Base-by-base conservation (phyloP, 2,329 filamentous ascomycete genomes). In the Eutypella sp. region DNA sequence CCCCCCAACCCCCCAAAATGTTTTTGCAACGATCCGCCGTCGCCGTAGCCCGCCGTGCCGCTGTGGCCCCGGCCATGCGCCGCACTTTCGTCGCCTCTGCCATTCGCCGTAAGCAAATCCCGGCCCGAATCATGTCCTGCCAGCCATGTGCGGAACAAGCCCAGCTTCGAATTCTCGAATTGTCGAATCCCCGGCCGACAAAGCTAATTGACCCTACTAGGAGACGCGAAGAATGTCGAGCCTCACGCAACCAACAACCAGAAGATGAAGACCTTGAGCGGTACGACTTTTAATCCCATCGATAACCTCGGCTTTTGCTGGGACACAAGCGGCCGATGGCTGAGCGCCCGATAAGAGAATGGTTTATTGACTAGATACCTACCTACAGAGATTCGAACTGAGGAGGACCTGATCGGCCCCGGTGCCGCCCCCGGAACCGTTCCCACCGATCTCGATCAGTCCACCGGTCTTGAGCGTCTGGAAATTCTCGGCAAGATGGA, bases 401-500 rank as follows among this genome's bases (percentile, higher is more conserved):
- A 86, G 57, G 78, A 82, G n/a, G 93, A 99, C 70, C 87, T 99
- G 49, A 58, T 95, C 56, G 81, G 86, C 54, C 87, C 89, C 27
- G 93, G 93, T 76, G 90, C 87, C 61, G 70, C 80, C 60, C 74
- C 83, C 55, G 92, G 93, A 66, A 87, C 86, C 67, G 77, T 99
- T 57, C 89, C 93, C 57, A 95, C 89, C 73, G 93, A 99, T 72
- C 72, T 95, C 67, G 90, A 97, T 71, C 93, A 99, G 72, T 75
- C 93, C 49, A 97, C 93, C 60, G 93, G 93, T 87, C 80, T 97
- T 50, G 93, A 99, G 79, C 91, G 93, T 82, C 82, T 99, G 60
- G 93, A 99, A 75, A 93, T 99, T 65, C 79, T 99, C 68, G 93
- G 93, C 74, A 99, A 99, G 84, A 96, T 97, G 87, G 89, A 97